Base-by-base conservation (phyloP, 2,329 filamentous ascomycete species). In the Aspergillus sp. region DNA sequence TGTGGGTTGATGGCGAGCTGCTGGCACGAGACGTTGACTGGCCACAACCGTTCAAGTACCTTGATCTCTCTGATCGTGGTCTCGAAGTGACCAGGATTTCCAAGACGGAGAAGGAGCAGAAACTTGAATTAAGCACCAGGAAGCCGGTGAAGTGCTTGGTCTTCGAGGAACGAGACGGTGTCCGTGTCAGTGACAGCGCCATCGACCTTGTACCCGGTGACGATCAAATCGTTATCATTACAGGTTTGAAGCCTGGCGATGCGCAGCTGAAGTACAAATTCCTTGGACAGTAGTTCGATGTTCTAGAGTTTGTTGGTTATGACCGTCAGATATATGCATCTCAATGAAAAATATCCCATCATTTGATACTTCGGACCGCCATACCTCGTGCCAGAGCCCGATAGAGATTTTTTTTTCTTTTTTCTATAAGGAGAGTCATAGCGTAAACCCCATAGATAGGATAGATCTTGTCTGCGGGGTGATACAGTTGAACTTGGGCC, bases 41-140 rank as follows among this genome's bases (percentile, higher is more conserved):
- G 85, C 85, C 85, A 4, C 84, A 87, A 69, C 85, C 85, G 48
- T 80, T 87, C 66, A 87, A 86, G 74, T 86, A 87, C 68, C 80
- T 87, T 15, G 79, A 83, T 61, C 81, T 87, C 62, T 77, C 79
- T 3, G 76, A 83, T 34, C 80, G 84, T 41, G 82, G 81, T 19
- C 76, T 87, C 1, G 72, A 82, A 57, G 78, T 84, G 9, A 69
- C 66, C 28, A 70, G 74, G 25, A 77, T 77, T n/a, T 72, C 75
- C 46, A 77, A 74, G 48, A 60, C 63, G 3, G 54, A 59, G 25
- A 54, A 65, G 15, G 58, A 66, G 50, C 65, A 68, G 59, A 66
- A 56, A 1, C 79, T 85, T 41, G 67, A 74, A 31, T 77, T 87
- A 65, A 81, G 70, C 65, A 79, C 82, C 6, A 69, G 76, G 51